Evolutionary conservation across 2,329 filamentous ascomycete genomes (phyloP), one percentile per base, ranked within the genome.

Genomic region (Aphanocladium album): DNA sequence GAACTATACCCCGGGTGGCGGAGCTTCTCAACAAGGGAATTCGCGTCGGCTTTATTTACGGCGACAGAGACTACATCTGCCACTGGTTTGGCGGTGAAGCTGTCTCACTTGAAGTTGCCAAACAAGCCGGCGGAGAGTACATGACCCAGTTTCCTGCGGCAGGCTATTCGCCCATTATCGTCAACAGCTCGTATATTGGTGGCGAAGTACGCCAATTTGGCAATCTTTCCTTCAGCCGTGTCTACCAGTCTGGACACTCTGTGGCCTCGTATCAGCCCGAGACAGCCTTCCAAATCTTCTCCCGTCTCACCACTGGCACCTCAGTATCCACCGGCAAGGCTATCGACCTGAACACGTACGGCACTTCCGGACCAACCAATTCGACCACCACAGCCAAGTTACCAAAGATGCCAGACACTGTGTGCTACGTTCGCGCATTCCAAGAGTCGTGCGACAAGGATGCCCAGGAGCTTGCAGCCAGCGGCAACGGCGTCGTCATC

Each of bases 141-240:
- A 73, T 78, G 0, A 72, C 74, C 1, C 73, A 75, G 30, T 95
- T 93, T 70, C 75, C 80, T 1, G 71, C 76, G 0, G 86, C 90
- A 0, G 90, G 89, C 1, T 95, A 95, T 70, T 83, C 85, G 0
- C 84, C 88, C 16, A 85, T 95, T 63, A 76, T 86, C 14, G 85
- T 90, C 45, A 89, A 91, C 69, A 80, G 79, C 27, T 79, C 81
- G 7, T 88, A 89, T 72, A 83, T 86, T 68, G 89, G 84, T 56
- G 91, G 90, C 21, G 83, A 84, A 60, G 89, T 91, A 0, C 83
- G 90, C 4, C 89, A 95, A 71, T 90, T 85, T 67, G 90, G 88
- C 12, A 93, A 93, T 66, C 80, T 89, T 58, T 85, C 82, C 17
- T 89, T 89, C 70, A 84, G 83, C 58, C 80, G 87, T 8, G 79